Evolutionary conservation across 495 filamentous ascomycete genomes (phyloP).

Genomic region (Aspergillus incahuasiensis): DNA sequence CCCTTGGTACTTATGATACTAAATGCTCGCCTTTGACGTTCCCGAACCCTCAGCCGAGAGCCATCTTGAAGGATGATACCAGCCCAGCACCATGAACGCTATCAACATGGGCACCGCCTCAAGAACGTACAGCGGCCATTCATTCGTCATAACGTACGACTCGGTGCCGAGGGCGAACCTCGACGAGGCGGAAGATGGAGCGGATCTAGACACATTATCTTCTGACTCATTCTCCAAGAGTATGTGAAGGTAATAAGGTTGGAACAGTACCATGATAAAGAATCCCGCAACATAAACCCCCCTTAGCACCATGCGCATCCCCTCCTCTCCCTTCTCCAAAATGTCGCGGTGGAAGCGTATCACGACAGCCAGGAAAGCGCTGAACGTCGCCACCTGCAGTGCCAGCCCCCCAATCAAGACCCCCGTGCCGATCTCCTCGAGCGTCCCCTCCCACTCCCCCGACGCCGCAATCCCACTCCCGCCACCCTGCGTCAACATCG

Average conservation of each 20-base stretch:
- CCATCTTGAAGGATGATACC: constrained; percentile 23
- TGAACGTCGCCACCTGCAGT: constrained; percentile 26
- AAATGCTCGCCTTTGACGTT: background rate
- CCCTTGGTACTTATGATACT: background rate
- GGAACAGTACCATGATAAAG: constrained; percentile 28
- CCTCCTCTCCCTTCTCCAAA: background rate
- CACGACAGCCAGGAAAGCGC: constrained; percentile 25
- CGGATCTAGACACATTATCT: constrained; percentile 22
- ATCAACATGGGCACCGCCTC: constrained; percentile 36
- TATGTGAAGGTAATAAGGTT: too few species aligned
- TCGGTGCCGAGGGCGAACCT: constrained; percentile 32
- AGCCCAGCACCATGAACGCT: constrained; percentile 24
- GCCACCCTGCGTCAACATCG: constrained; percentile 29
- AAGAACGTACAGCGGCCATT: constrained; percentile 38
- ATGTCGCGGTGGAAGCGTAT: constrained; percentile 13
- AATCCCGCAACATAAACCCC: constrained; percentile 24
- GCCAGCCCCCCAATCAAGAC: constrained; percentile 28
- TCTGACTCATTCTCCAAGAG: too few species aligned
- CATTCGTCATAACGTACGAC: constrained; percentile 31
- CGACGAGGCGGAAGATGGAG: constrained; percentile 33
- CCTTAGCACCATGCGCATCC: constrained; percentile 21
- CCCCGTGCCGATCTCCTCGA: constrained; percentile 18
- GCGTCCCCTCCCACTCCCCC: constrained; percentile 23
- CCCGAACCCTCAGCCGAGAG: background rate
- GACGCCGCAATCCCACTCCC: constrained; percentile 31